Evolutionary conservation across 345 rosid species (phyloP).

Genomic region (Arabidopsis arenosa): DNA sequence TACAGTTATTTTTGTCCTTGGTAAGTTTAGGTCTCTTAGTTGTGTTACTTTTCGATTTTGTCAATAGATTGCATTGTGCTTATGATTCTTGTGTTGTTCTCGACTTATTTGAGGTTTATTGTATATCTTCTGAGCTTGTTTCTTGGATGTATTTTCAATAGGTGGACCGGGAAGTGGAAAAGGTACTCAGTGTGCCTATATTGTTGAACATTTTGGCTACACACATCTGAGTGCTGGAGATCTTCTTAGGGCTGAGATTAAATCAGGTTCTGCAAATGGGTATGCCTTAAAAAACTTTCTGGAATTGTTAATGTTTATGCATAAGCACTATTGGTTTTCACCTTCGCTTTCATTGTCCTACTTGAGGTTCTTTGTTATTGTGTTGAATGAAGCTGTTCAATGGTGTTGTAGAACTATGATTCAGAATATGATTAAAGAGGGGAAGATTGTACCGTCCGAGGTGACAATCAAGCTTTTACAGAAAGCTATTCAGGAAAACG

Average conservation of each 20-base stretch:
- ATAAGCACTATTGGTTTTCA: neutral
- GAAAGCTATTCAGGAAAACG: constrained; percentile 63
- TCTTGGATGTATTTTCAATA: constrained; percentile 42
- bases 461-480: constrained; percentile 86
- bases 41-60: neutral
- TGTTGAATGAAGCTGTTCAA: neutral
- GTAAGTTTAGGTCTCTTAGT: constrained; percentile 47
- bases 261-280: constrained; percentile 93
- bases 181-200: constrained; percentile 85
- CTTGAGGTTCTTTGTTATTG: neutral
- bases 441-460: constrained; percentile 78
- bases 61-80: constrained; percentile 4
- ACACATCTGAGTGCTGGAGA: constrained; percentile 94
- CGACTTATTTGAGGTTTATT: neutral
- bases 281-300: constrained; percentile 35
- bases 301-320: neutral
- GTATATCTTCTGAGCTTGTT: constrained; percentile 18
- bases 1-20: constrained; percentile 84
- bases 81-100: constrained; percentile 5
- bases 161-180: constrained; percentile 99
- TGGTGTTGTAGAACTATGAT: constrained; percentile 56
- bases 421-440: constrained; percentile 64
- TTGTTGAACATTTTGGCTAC: constrained; percentile 66
- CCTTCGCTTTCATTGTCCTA: neutral
- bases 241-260: constrained; percentile 78